phyloP scores from a whole-genome alignment of 2,329 filamentous ascomycete species.

The Aurifilum marmelostoma region DNA sequence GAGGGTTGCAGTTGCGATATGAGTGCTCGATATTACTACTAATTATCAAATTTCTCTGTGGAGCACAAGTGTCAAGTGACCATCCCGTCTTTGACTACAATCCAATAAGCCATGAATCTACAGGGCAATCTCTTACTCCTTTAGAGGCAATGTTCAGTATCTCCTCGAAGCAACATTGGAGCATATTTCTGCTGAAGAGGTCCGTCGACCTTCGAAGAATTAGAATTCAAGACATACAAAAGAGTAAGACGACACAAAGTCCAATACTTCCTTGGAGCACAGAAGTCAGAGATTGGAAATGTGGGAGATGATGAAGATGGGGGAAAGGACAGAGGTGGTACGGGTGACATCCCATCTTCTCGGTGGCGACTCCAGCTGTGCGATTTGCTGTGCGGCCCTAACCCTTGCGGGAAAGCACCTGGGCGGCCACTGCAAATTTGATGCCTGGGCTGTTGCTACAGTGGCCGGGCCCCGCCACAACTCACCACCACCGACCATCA shows the following conservation, averaged over 20 bases:
- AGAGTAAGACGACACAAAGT: neutral
- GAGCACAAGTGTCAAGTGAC: neutral
- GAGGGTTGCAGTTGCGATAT: neutral
- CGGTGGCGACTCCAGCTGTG: neutral
- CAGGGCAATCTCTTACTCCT: neutral
- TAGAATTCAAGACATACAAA: too few relatives aligned
- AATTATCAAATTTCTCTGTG: neutral
- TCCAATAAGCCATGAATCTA: neutral
- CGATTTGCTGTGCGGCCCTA: neutral
- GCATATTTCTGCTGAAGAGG: neutral
- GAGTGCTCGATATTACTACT: neutral
- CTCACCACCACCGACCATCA: neutral
- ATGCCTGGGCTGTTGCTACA: neutral
- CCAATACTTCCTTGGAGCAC: too few relatives aligned
- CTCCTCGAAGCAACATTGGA: neutral
- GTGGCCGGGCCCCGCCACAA: neutral
- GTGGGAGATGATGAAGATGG: neutral
- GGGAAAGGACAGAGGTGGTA: neutral
- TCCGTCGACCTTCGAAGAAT: neutral
- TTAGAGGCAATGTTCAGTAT: neutral
- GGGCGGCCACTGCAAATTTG: conserved; percentile 1
- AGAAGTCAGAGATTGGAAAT: neutral
- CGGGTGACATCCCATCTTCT: neutral
- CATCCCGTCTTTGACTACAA: neutral
- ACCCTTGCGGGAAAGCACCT: neutral